These are phyloP conservation scores for Aureobasidium musti DNA, from an alignment of 2,329 filamentous ascomycete species.

Conservation along the genomic window DNA sequence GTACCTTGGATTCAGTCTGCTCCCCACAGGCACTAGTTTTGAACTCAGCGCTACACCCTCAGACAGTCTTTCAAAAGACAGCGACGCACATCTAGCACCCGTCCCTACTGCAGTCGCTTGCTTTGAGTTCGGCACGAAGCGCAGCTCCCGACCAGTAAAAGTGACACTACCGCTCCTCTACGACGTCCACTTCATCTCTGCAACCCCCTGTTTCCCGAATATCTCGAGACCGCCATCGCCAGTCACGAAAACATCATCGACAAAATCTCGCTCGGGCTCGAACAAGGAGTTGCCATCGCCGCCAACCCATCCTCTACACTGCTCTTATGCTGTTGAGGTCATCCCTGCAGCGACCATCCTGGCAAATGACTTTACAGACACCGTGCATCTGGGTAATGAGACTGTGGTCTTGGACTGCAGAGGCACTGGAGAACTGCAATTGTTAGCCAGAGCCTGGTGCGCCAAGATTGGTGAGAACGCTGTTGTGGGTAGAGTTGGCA, in stretches of 20 bases:
- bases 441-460: constrained; percentile 71
- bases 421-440: constrained; percentile 65
- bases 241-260: background rate
- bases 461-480: constrained; percentile 74
- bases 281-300: constrained; percentile 37
- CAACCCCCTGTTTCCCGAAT: constrained; percentile 51
- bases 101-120: constrained; percentile 10
- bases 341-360: constrained; percentile 40
- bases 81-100: constrained; percentile 6
- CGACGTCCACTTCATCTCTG: constrained; percentile 58
- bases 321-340: constrained; percentile 43
- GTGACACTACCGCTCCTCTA: constrained; percentile 48
- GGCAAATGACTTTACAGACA: constrained; percentile 31
- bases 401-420: constrained; percentile 53
- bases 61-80: too few relatives aligned
- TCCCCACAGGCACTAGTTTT: constrained; percentile 20
- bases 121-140: constrained; percentile 32
- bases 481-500: constrained; percentile 64
- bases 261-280: background rate
- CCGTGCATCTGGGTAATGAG: constrained; percentile 34
- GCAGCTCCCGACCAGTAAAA: constrained; percentile 25
- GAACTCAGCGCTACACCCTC: background rate
- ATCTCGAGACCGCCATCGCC: constrained; percentile 25
- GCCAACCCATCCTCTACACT: constrained; percentile 46
- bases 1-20: constrained; percentile 35